Evolutionary conservation across 2,329 filamentous ascomycete species (phyloP).

Genomic region (Clarireedia homoeocarpa): DNA sequence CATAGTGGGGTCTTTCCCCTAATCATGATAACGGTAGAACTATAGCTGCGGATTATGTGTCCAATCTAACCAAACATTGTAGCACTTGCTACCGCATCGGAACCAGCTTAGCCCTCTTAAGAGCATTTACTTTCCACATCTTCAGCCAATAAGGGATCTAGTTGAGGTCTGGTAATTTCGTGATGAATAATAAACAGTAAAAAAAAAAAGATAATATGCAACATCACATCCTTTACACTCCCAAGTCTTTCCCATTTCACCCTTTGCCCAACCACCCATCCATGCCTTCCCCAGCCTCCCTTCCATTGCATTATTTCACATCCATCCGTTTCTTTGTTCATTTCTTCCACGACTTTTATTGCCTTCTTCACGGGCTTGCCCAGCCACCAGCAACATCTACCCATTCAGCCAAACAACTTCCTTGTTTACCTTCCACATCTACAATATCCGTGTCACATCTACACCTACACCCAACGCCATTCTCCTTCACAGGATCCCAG

Average conservation of each 20-base stretch:
- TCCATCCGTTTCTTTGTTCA: neutral
- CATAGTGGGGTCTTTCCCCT: too few relatives aligned
- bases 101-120: too few relatives aligned
- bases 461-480: slow-evolving; percentile 93
- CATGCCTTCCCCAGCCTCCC: neutral
- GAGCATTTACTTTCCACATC: too few relatives aligned
- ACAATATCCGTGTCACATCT: slow-evolving; percentile 95
- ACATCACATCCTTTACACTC: slow-evolving; percentile 10
- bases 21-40: too few relatives aligned
- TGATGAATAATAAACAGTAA: slow-evolving; percentile 9
- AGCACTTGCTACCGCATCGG: too few relatives aligned
- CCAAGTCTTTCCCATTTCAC: neutral
- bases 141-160: too few relatives aligned
- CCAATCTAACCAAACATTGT: too few relatives aligned
- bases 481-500: slow-evolving; percentile 82
- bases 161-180: neutral
- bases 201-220: slow-evolving; percentile 9
- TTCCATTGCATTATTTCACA: neutral
- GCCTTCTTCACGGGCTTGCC: slow-evolving; percentile 40
- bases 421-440: slow-evolving; percentile 95
- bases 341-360: neutral
- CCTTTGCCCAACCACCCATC: neutral
- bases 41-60: too few relatives aligned
- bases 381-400: slow-evolving; percentile 95
- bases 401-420: slow-evolving; percentile 92